Conservation (phyloP, 129 eudicot genomes). For the Chrysanthemum makinoi region DNA sequence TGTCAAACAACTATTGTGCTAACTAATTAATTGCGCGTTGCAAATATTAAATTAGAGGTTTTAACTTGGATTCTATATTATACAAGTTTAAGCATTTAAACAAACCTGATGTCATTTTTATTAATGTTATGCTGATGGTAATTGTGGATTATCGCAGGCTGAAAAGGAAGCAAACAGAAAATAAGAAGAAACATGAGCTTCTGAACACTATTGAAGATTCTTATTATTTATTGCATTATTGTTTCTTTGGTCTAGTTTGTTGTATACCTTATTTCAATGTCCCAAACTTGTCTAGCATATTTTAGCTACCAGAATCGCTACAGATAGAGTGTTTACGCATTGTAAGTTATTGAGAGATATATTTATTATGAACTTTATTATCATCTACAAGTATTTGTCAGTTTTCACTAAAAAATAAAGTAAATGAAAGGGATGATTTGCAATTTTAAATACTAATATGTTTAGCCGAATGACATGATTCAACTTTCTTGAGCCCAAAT, state of each 20-base stretch:
- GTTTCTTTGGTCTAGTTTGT: not conserved
- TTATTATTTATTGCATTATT: not conserved
- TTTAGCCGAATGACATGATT: no score
- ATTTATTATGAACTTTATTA: no score
- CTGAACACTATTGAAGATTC: not conserved
- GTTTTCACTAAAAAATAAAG: no score
- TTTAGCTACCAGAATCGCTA: not conserved
- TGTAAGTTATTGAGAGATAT: no score
- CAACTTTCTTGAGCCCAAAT: no score
- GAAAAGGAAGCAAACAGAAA: conserved; percentile 86
- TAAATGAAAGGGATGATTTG: no score
- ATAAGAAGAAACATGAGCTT: conserved; percentile 30
- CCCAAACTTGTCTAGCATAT: not conserved
- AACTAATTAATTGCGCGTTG: no score
- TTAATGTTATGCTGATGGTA: not conserved
- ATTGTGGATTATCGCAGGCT: conserved; percentile 57
- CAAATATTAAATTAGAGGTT: not conserved
- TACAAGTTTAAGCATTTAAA: not conserved
- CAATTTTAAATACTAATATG: no score
- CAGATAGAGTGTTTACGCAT: no score
- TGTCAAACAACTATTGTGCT: no score
- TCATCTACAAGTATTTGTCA: no score
- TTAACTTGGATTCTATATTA: not conserved
- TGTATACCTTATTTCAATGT: not conserved
- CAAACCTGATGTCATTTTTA: not conserved